Evolutionary conservation across 208 protist genomes (phyloP).

Genomic region (Acanthamoeba royreba): DNA sequence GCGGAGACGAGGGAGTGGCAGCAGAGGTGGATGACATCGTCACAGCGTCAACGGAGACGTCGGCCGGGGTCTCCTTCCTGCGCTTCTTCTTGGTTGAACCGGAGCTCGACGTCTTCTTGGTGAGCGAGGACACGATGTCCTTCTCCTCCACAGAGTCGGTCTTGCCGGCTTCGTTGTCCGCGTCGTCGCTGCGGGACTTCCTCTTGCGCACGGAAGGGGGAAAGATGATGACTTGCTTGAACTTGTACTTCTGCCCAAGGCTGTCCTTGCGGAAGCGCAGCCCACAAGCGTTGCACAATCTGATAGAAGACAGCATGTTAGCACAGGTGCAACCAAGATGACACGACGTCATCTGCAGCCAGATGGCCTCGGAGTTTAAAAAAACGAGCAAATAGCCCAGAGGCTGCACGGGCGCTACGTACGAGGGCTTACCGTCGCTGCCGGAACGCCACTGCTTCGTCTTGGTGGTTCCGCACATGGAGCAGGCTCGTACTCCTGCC

Average conservation of each 20-base stretch:
- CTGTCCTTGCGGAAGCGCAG: slow-evolving; percentile 12
- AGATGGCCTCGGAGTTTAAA: too few species aligned
- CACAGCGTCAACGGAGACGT: not conserved
- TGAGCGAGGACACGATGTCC: not conserved
- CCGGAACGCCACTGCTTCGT: slow-evolving; percentile 20
- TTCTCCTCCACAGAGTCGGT: not conserved
- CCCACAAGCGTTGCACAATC: slow-evolving; percentile 27
- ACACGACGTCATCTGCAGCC: too few species aligned
- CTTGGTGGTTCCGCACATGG: slow-evolving; percentile 32
- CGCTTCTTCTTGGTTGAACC: not conserved
- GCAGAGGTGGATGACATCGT: not conserved
- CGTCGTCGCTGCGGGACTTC: not conserved
- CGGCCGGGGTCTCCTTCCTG: not conserved
- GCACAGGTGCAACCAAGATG: not conserved
- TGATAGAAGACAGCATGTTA: not conserved
- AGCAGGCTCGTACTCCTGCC: not conserved
- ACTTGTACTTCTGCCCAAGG: slow-evolving; percentile 32
- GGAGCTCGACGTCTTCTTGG: not conserved
- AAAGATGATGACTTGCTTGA: slow-evolving; percentile 25
- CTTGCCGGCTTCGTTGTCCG: not conserved
- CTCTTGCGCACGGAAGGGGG: not conserved
- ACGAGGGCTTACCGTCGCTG: slow-evolving; percentile 7
- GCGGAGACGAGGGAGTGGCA: not conserved
- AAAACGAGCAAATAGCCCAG: too few species aligned
- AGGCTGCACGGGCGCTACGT: not conserved